Percentiles rank a stretch among this genome's conserved stretches.
Evolutionary conservation across 2,329 filamentous ascomycete genomes (phyloP).

Genomic region (Neofusicoccum sp.): DNA sequence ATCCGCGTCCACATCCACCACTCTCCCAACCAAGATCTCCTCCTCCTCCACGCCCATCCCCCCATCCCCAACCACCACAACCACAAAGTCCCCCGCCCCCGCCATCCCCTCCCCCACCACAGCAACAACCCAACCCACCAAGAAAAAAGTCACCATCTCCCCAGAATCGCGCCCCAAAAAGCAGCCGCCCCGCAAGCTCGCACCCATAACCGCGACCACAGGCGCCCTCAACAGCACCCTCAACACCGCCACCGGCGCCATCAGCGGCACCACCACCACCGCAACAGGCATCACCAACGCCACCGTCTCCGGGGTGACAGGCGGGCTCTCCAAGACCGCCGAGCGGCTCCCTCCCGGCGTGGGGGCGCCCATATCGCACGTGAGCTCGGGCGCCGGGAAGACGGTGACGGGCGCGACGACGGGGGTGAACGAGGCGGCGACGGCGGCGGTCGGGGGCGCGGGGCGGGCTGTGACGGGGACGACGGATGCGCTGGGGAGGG

Average conservation of each 20-base stretch:
- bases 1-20: neutral
- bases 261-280: constrained; percentile 41
- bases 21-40: neutral
- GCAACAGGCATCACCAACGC: constrained; percentile 40
- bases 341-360: constrained; percentile 38
- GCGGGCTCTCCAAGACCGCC: constrained; percentile 40
- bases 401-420: constrained; percentile 44
- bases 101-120: constrained; percentile 26
- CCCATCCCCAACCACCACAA: constrained; percentile 19
- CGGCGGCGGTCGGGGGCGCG: constrained; percentile 44
- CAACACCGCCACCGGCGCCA: constrained; percentile 36
- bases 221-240: constrained; percentile 41
- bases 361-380: constrained; percentile 42
- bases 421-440: constrained; percentile 45
- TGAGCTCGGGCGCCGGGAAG: constrained; percentile 46
- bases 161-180: constrained; percentile 17
- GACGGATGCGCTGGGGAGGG: constrained; percentile 45
- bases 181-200: constrained; percentile 4
- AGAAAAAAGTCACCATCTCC: constrained; percentile 35
- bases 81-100: too few species aligned
- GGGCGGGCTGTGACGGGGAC: constrained; percentile 49
- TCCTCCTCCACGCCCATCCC: neutral
- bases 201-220: constrained; percentile 33
- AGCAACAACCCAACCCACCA: constrained; percentile 30
- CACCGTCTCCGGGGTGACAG: constrained; percentile 41